A percentile compares a stretch with the other conserved stretches of the same genome.
These are phyloP conservation scores for Quambalaria eucalypti DNA, from an alignment of 1,284 basidiomycete species.

Conservation along the genomic window DNA sequence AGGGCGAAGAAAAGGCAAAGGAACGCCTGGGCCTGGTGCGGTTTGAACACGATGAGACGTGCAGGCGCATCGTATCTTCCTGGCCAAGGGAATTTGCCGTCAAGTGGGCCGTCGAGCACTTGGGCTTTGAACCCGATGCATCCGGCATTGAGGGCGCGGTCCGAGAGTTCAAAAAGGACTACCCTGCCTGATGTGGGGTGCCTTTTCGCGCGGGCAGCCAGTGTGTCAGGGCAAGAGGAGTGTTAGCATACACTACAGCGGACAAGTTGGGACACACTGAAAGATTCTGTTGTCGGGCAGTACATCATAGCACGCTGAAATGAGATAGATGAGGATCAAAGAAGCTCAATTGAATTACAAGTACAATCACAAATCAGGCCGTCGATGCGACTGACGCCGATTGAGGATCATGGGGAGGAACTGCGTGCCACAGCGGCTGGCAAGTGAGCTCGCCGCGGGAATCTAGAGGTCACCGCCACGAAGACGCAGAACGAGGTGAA, in stretches of 20 bases:
- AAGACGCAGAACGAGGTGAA: conserved; percentile 39
- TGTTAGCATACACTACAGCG: no score
- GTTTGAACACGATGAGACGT: conserved; percentile 26
- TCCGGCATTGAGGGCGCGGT: conserved; percentile 20
- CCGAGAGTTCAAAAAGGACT: conserved; percentile 21
- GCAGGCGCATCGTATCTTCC: conserved; percentile 18
- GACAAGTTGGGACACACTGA: no score
- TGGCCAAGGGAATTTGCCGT: conserved; percentile 23
- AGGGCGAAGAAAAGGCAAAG: conserved; percentile 7
- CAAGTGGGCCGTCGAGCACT: conserved; percentile 10
- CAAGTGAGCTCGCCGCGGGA: no score
- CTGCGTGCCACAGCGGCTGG: no score
- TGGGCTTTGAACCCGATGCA: conserved; percentile 26
- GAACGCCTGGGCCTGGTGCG: conserved; percentile 18
- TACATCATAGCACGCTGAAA: no score
- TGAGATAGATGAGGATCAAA: no score
- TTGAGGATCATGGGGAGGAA: no score
- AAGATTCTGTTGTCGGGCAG: no score
- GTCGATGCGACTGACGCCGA: no score
- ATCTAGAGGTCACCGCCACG: conserved; percentile 27
- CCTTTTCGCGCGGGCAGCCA: not conserved
- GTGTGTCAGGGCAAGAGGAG: not conserved
- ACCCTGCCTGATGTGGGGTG: no score
- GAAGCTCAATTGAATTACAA: no score
- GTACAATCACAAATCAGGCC: no score